Evolutionary conservation across 139 green algal species (phyloP), one percentile per base, ranked within the genome.

Genomic region (Pycnococcus provasolii): DNA sequence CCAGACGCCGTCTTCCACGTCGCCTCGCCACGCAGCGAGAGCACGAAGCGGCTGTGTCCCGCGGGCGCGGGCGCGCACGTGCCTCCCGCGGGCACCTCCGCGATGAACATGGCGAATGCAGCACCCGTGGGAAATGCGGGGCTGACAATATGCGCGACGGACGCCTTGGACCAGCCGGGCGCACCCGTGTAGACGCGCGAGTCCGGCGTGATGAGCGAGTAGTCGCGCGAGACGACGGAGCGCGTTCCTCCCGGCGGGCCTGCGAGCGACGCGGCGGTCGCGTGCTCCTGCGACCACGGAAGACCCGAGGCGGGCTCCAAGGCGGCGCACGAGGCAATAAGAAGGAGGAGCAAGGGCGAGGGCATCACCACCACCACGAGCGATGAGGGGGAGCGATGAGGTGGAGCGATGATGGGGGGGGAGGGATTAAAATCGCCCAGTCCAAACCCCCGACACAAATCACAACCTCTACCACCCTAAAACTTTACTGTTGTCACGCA

Each of bases 91-190:
- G 64, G 41, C 82, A 94, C 83, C 5, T 81, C 61, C 11, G 76
- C 89, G 13, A 95, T 71, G 57, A 81, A 87, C 89, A 96, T 96
- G 0, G 74, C 74, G 66, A 96, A 94, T 70, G 89, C 78, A 15
- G 89, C 80, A 26, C 26, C 26, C 4, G 81, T 62, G 48, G 47
- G 80, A 2, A 78, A 80, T 3, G 74, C 82, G 0, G 81, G 80
- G 0, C 86, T 88, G 13, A 95, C 82, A 8, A 95, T 60, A 67
- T 94, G 84, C 0, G 85, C 80, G 15, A 83, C 89, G 11, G 72
- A 37, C 0, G 81, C 74, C 4, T 87, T 86, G 0, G 47, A 82
- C 81, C 83, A 88, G 42, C 77, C 76, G 6, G 67, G 66, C 15
- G 77, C 61, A 2, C 60, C 53, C 0, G 75, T 65, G 55, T 75